phyloP scores from a whole-genome alignment of 441 rosid species.

The Erysimum cheiri region DNA sequence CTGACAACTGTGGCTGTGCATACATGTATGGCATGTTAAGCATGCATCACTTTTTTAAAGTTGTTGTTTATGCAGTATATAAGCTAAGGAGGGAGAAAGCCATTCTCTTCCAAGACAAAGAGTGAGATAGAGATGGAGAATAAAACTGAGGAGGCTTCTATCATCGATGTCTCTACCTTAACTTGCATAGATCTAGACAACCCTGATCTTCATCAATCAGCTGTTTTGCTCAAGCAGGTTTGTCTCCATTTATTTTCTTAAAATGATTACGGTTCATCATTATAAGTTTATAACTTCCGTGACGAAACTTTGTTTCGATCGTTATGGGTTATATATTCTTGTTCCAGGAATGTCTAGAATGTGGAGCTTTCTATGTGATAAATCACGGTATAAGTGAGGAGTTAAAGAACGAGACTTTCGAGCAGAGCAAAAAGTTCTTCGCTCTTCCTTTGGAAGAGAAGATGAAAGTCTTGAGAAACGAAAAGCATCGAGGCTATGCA shows the following conservation, averaged over 20 bases:
- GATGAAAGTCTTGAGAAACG: neutral
- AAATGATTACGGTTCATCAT: neutral
- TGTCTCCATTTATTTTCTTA: neutral
- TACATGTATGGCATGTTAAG: too few species aligned
- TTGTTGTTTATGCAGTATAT: too few species aligned
- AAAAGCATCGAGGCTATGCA: slow-evolving; percentile 1
- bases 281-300: too few species aligned
- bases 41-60: too few species aligned
- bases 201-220: slow-evolving; percentile 53
- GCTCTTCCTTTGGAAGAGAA: neutral
- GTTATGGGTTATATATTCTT: neutral
- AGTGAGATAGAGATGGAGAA: slow-evolving; percentile 12
- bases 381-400: slow-evolving; percentile 21
- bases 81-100: too few species aligned
- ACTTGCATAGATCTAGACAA: slow-evolving; percentile 72
- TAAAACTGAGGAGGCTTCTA: slow-evolving; percentile 18
- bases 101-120: neutral
- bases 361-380: slow-evolving; percentile 7
- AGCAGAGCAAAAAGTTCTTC: neutral
- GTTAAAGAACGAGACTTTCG: neutral
- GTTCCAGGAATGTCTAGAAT: slow-evolving; percentile 20
- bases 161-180: slow-evolving; percentile 52
- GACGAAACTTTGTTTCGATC: too few species aligned
- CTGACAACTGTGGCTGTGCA: too few species aligned
- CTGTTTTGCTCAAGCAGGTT: slow-evolving; percentile 71